Conservation (phyloP, 257 asterid species). For the Petrea volubilis region DNA sequence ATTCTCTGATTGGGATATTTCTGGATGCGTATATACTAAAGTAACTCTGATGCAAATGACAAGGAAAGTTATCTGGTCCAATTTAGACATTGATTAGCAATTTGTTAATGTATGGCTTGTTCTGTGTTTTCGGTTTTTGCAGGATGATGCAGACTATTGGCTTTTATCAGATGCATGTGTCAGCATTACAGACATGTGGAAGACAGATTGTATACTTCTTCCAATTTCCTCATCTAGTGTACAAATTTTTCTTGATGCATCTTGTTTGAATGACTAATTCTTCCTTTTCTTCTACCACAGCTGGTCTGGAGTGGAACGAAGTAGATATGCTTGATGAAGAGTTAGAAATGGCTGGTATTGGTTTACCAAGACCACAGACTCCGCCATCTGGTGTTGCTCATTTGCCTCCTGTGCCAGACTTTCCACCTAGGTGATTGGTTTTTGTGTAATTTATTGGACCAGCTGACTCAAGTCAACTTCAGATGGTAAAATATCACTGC, state of each 20-base stretch:
- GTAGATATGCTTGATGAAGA: conserved; percentile 43
- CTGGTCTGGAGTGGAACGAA: conserved; percentile 49
- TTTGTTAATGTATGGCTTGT: conserved; percentile 1
- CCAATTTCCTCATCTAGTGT: background rate
- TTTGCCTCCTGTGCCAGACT: conserved; percentile 31
- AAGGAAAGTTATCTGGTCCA: background rate
- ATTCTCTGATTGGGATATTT: background rate
- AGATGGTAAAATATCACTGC: conserved; percentile 3
- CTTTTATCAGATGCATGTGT: conserved; percentile 74
- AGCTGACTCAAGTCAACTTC: background rate
- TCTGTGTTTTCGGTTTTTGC: conserved; percentile 29
- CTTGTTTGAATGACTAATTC: conserved; percentile 5
- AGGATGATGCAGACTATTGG: conserved; percentile 94
- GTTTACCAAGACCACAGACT: conserved; percentile 38
- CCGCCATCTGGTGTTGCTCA: conserved; percentile 42
- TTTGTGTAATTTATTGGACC: background rate
- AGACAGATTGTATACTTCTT: conserved; percentile 64
- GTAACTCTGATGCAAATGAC: background rate
- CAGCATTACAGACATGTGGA: conserved; percentile 97
- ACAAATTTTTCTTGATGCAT: background rate
- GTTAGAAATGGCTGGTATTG: conserved; percentile 41
- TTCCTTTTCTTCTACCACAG: conserved; percentile 34
- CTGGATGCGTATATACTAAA: background rate
- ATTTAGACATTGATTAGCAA: background rate
- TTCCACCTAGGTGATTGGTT: conserved; percentile 47